These are phyloP conservation scores for Marasmius fiardii DNA, from an alignment of 1,284 basidiomycete genomes.

Conservation along the genomic window DNA sequence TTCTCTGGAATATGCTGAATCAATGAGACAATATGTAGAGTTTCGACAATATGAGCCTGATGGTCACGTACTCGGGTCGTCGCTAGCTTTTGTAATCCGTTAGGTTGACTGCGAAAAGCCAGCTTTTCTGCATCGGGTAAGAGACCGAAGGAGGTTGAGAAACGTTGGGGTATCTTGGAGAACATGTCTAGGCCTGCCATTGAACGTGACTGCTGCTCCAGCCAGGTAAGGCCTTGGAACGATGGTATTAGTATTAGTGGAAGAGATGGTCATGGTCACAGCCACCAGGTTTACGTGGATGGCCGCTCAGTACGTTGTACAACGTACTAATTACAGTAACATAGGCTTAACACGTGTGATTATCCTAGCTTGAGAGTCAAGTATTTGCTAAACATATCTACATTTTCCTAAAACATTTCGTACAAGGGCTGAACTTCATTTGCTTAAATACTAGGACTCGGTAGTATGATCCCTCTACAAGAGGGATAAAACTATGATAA, in stretches of 20 bases:
- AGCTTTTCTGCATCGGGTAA: slow-evolving; percentile 86
- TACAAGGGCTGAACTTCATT: no score
- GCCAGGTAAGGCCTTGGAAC: background rate
- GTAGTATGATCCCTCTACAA: no score
- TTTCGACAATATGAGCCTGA: background rate
- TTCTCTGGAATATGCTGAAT: slow-evolving; percentile 66
- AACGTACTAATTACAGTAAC: no score
- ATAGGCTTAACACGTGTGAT: no score
- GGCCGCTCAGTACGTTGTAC: no score
- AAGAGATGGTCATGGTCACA: background rate
- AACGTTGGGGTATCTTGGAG: slow-evolving; percentile 62
- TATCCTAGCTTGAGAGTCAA: no score
- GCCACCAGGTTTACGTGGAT: background rate
- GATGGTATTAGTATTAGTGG: background rate
- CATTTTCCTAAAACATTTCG: no score
- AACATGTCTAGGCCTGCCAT: slow-evolving; percentile 40
- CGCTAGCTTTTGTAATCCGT: slow-evolving; percentile 74
- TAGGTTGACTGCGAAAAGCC: slow-evolving; percentile 77
- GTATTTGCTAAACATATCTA: no score
- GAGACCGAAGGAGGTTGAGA: slow-evolving; percentile 77
- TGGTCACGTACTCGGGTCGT: slow-evolving; percentile 58
- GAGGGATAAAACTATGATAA: slow-evolving; percentile 7
- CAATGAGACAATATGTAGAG: slow-evolving; percentile 7
- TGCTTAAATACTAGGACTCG: no score
- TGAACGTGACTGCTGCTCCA: no score